Base-by-base conservation (phyloP, 257 asterid species). In the Asclepias syriaca region DNA sequence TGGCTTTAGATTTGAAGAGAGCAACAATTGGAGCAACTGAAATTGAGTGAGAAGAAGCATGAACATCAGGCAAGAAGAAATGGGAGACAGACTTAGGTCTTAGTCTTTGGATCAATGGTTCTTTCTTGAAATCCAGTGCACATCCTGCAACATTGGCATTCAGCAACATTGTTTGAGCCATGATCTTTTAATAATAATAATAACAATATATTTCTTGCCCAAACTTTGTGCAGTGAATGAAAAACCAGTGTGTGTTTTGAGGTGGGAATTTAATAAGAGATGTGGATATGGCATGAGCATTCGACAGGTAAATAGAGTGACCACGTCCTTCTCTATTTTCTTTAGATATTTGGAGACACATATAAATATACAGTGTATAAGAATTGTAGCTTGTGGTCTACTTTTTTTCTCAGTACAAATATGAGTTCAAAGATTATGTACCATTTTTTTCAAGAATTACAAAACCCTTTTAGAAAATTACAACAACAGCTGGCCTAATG, bases 141-240 rank as follows among this genome's bases (percentile, higher is more conserved):
- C 71, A 70, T 27, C 73, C 69, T 4, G 84, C 49, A 27, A 60
- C 79, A 78, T 74, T 85, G n/a, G 92, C 86, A 75, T 85, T 75
- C 12, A 91, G 84, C 92, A 87, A 83, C 96, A 89, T 89, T 74
- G 88, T 81, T 77, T 88, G 96, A 82, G 96, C 92, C 88, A 80
- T 64, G 16, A 6, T 37, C 21, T 37, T 32, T 12, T 32, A 61
- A 7, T 61, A 29, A 29, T 34, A 34, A 34, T 34, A 34, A 2
- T 34, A 34, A 24, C 27, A 24, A 34, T 34, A 34, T 34, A 34
- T 34, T 64, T 39, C 50, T 34, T 64, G 68, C 14, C 12, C 21
- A 13, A 61, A 15, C 15, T 61, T 14, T 14, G 48, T 34, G 22
- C 0, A 34, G 46, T 32, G 66, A 61, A 61, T 32, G 66, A 61